A percentile compares a stretch with the other conserved stretches of the same genome.
phyloP scores from a whole-genome alignment of 306 rosid genomes.

The Cucurbita pepo region DNA sequence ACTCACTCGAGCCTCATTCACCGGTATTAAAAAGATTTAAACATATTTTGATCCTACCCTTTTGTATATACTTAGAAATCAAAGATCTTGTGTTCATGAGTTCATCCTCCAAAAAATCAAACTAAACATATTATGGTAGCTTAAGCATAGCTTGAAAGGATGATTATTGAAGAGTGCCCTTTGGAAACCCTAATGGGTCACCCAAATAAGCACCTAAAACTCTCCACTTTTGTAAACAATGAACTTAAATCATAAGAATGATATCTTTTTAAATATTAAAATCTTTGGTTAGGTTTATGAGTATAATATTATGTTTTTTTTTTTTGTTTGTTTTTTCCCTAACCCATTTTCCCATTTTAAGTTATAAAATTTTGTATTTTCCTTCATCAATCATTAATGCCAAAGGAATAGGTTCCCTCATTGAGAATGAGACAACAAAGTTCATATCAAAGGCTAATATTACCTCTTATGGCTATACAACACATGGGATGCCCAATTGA shows the following conservation, averaged over 20 bases:
- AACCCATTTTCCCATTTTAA: neutral
- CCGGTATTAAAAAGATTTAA: no score
- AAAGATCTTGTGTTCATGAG: neutral
- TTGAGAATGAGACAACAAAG: neutral
- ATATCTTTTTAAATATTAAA: neutral
- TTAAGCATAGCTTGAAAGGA: neutral
- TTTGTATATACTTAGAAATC: neutral
- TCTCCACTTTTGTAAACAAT: neutral
- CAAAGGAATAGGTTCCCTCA: neutral
- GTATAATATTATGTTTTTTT: no score
- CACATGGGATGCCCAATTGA: neutral
- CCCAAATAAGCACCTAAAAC: neutral
- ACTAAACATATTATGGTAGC: neutral
- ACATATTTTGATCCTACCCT: neutral
- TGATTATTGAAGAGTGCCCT: neutral
- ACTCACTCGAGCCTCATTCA: no score
- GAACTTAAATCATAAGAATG: neutral
- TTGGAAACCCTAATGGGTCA: constrained; percentile 4
- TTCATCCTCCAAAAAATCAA: neutral
- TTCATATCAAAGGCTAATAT: neutral
- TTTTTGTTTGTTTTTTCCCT: neutral
- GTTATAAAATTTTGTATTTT: neutral
- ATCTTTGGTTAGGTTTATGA: neutral
- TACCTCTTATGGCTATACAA: neutral
- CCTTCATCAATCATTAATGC: neutral